Evolutionary conservation across 2,329 filamentous ascomycete species (phyloP), one percentile per base, ranked within the genome.

Genomic region (Aspergillus versicolor): DNA sequence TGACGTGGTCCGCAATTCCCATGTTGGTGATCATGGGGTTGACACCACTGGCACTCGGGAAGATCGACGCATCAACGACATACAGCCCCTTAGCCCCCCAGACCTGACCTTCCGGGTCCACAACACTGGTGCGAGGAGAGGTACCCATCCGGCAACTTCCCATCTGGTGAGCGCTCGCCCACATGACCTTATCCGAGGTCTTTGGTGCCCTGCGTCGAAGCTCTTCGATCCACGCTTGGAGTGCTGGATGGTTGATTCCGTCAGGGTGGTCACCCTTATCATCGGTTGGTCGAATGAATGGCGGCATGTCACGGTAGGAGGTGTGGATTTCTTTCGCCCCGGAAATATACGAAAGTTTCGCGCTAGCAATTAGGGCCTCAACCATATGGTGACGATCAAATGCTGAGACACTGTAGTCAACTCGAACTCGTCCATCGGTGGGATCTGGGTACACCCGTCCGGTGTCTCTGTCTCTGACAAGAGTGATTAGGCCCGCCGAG

Each of bases 281-380:
- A 11, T 59, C 63, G 6, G 66, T 63, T 4, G 71, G 65, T 12
- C 84, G 81, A 30, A 82, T 71, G 69, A 92, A 97, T 0, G 87
- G 81, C 32, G 82, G 77, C 37, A 91, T 71, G 9, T 84, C 85
- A 0, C 84, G 81, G 19, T 90, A 79, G 3, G 81, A 78, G 0
- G 87, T 79, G 68, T 88, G 84, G 68, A 97, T 92, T 73, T 96
- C 91, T n/a, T 77, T 80, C 0, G 92, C 93, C 22, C 92, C 91
- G 41, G 85, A 82, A 45, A 91, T 83, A 70, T 92, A 93, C 61
- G 87, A 84, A 41, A 96, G 86, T 70, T 92, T 91, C 34, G 88
- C 86, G 2, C 88, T 77, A 2, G 85, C 89, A 48, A 92, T 71
- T 6, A 91, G 66, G 8, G 90, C 91, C 69, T 91, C 85, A 17